These are phyloP conservation scores for Royoungia palumana DNA, from an alignment of 768 basidiomycete genomes.

Conservation along the genomic window DNA sequence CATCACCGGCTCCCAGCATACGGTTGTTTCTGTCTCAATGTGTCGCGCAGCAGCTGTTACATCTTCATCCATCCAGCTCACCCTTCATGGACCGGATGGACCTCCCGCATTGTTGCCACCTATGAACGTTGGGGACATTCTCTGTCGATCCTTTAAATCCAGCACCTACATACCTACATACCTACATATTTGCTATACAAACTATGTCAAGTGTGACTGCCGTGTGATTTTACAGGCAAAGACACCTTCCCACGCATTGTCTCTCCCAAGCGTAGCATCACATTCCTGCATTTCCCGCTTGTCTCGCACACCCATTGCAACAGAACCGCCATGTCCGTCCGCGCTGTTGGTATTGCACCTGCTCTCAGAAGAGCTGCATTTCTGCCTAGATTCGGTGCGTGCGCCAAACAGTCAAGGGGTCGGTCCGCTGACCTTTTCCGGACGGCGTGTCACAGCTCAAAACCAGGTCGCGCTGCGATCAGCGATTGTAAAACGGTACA, in stretches of 20 bases:
- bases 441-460: constrained; percentile 30
- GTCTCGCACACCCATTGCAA: background rate
- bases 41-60: background rate
- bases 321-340: constrained; percentile 37
- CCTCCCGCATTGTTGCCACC: constrained; percentile 14
- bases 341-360: constrained; percentile 57
- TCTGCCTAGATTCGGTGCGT: constrained; percentile 29
- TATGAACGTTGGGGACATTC: constrained; percentile 13
- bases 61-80: constrained; percentile 5
- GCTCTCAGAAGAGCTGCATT: constrained; percentile 53
- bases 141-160: constrained; percentile 2
- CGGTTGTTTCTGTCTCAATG: constrained; percentile 2
- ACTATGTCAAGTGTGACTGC: background rate
- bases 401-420: too few species aligned
- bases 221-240: constrained; percentile 12
- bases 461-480: constrained; percentile 37
- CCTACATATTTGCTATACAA: too few species aligned
- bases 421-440: background rate
- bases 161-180: constrained; percentile 24
- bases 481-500: constrained; percentile 41
- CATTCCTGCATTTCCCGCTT: background rate
- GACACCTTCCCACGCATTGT: constrained; percentile 19
- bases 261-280: background rate
- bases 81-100: background rate
- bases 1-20: background rate